Evolutionary conservation across 2,329 filamentous ascomycete genomes (phyloP).

Genomic region (Stylonectria norvegica): DNA sequence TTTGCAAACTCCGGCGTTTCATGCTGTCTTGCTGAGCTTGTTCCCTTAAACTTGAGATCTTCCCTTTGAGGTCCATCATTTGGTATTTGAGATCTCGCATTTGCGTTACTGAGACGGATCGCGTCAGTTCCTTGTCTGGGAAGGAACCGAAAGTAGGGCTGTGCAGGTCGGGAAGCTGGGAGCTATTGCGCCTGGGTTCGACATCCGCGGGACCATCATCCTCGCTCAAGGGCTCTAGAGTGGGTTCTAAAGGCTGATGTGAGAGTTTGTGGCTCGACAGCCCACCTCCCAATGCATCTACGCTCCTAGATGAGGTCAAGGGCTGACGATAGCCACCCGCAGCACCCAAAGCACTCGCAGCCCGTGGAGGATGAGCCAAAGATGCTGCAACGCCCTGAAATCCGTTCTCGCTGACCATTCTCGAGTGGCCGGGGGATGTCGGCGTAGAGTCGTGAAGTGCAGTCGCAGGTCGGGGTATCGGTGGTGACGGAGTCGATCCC

Average conservation of each 20-base stretch:
- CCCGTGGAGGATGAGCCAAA: slow-evolving; percentile 47
- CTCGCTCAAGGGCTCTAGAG: slow-evolving; percentile 54
- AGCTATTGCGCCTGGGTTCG: slow-evolving; percentile 20
- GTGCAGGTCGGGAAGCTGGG: slow-evolving; percentile 32
- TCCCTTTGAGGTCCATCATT: slow-evolving; percentile 80
- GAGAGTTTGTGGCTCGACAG: slow-evolving; percentile 36
- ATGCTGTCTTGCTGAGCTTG: slow-evolving; percentile 76
- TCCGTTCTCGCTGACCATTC: slow-evolving; percentile 33
- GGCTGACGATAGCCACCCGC: slow-evolving; percentile 57
- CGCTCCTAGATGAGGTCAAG: slow-evolving; percentile 41
- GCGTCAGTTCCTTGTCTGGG: slow-evolving; percentile 50
- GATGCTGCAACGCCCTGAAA: slow-evolving; percentile 27
- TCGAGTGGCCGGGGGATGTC: slow-evolving; percentile 22
- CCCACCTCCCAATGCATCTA: slow-evolving; percentile 37
- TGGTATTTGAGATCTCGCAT: slow-evolving; percentile 75
- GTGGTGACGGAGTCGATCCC: slow-evolving; percentile 52
- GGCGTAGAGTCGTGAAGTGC: slow-evolving; percentile 20
- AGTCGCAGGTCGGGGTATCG: slow-evolving; percentile 33
- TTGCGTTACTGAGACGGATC: slow-evolving; percentile 70
- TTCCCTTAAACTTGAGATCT: slow-evolving; percentile 75
- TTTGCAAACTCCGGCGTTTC: slow-evolving; percentile 73
- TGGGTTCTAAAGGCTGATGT: slow-evolving; percentile 39
- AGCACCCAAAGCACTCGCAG: slow-evolving; percentile 61
- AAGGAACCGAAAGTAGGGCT: slow-evolving; percentile 45
- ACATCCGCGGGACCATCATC: slow-evolving; percentile 39